These are phyloP conservation scores for Lachnellula cervina DNA, from an alignment of 2,329 filamentous ascomycete genomes.

Conservation along the genomic window DNA sequence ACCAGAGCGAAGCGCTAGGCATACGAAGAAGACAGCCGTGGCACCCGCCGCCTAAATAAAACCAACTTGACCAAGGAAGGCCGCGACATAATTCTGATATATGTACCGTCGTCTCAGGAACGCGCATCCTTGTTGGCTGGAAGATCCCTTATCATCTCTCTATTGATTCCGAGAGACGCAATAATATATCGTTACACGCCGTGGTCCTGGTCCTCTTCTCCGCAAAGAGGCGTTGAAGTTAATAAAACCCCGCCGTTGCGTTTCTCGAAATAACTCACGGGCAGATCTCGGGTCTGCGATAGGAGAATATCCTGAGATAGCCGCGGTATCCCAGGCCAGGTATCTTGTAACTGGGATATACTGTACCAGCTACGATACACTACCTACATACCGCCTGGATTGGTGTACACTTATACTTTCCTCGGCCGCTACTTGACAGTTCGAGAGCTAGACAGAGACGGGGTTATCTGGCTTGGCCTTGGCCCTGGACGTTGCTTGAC, in stretches of 20 bases:
- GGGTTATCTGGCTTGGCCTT: too few relatives aligned
- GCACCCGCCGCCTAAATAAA: conserved; percentile 15
- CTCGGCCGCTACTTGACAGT: too few relatives aligned
- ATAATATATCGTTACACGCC: conserved; percentile 12
- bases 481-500: too few relatives aligned
- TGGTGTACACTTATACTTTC: too few relatives aligned
- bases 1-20: conserved; percentile 2
- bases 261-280: conserved; percentile 11
- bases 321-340: background rate
- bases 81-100: background rate
- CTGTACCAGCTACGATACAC: too few relatives aligned
- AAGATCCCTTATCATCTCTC: background rate
- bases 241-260: conserved; percentile 13
- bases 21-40: conserved; percentile 1
- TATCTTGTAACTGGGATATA: too few relatives aligned
- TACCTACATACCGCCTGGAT: too few relatives aligned
- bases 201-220: conserved; percentile 8
- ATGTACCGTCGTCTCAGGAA: background rate
- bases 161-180: conserved; percentile 16
- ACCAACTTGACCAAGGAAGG: background rate
- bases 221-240: conserved; percentile 9
- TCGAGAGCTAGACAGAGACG: too few relatives aligned
- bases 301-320: background rate
- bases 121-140: background rate
- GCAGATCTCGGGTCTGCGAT: background rate